Conservation (phyloP, 2,329 filamentous ascomycete genomes). For the Fusarium duplospermum region DNA sequence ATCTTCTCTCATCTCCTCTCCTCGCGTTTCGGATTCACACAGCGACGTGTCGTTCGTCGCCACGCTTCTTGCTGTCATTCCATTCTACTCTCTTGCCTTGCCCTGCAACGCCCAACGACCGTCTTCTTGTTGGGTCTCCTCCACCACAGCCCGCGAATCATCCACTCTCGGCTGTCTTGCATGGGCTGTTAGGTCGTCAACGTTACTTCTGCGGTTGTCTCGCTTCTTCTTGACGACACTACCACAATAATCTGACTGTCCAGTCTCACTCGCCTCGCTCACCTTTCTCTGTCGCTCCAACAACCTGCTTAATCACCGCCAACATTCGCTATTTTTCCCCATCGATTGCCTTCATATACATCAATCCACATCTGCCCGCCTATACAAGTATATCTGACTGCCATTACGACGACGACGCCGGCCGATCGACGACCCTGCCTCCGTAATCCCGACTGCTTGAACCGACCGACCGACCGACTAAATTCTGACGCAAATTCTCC, state of each 20-base stretch:
- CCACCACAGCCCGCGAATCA: conserved; percentile 15
- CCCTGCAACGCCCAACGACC: conserved; percentile 17
- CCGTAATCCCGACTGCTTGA: conserved; percentile 15
- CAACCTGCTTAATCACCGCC: conserved; percentile 10
- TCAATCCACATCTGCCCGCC: not conserved
- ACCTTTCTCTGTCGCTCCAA: conserved; percentile 22
- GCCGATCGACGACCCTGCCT: conserved; percentile 36
- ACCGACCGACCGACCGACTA: conserved; percentile 1
- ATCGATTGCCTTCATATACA: not conserved
- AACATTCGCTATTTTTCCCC: conserved; percentile 23
- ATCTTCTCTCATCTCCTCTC: conserved; percentile 24
- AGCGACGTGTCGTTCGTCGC: conserved; percentile 42
- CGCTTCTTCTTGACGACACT: conserved; percentile 22
- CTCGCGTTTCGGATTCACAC: conserved; percentile 36
- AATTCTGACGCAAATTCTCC: not conserved
- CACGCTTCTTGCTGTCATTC: conserved; percentile 30
- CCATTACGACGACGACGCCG: conserved; percentile 29
- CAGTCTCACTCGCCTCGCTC: conserved; percentile 7
- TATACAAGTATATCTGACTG: not conserved
- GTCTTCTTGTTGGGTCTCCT: conserved; percentile 2
- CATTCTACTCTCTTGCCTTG: not conserved
- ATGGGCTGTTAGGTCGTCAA: conserved; percentile 27
- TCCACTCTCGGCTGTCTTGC: conserved; percentile 35
- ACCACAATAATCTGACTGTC: conserved; percentile 9
- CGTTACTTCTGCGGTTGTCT: conserved; percentile 28